Conservation (phyloP, 1,139 yeast species). For the Pichia sp. region DNA sequence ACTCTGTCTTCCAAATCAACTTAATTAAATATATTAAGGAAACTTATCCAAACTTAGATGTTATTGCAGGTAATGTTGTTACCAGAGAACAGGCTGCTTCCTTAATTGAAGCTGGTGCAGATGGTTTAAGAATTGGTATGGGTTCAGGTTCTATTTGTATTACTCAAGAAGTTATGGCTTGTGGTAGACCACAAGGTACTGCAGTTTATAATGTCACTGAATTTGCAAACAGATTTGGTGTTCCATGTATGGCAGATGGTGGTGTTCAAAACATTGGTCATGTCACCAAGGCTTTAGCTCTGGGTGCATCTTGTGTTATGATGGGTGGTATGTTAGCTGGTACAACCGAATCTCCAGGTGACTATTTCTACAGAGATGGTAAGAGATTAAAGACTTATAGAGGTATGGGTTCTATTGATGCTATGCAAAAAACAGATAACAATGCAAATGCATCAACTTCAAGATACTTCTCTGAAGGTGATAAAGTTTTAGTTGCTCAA, state of each 20-base stretch:
- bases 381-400: slow-evolving; percentile 95
- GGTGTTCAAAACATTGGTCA: slow-evolving; percentile 99
- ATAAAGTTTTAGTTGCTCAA: slow-evolving; percentile 94
- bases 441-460: slow-evolving; percentile 96
- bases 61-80: slow-evolving; percentile 97
- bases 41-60: slow-evolving; percentile 72
- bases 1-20: slow-evolving; percentile 88
- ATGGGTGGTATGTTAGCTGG: slow-evolving; percentile 99
- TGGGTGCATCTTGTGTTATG: slow-evolving; percentile 97
- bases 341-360: slow-evolving; percentile 97
- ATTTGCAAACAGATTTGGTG: slow-evolving; percentile 84
- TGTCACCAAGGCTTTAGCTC: slow-evolving; percentile 90
- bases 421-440: slow-evolving; percentile 88
- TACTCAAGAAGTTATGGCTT: slow-evolving; percentile 99
- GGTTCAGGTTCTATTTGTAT: slow-evolving; percentile 99
- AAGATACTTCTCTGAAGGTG: slow-evolving; percentile 94
- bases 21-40: slow-evolving; percentile 89
- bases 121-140: slow-evolving; percentile 98
- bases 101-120: slow-evolving; percentile 94
- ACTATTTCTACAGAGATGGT: slow-evolving; percentile 95
- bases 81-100: slow-evolving; percentile 98
- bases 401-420: slow-evolving; percentile 99
- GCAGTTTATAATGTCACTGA: slow-evolving; percentile 86
- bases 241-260: slow-evolving; percentile 98
- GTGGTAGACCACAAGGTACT: slow-evolving; percentile 99